These are phyloP conservation scores for Sicyos edulis DNA, from an alignment of 306 rosid genomes.

Conservation along the genomic window DNA sequence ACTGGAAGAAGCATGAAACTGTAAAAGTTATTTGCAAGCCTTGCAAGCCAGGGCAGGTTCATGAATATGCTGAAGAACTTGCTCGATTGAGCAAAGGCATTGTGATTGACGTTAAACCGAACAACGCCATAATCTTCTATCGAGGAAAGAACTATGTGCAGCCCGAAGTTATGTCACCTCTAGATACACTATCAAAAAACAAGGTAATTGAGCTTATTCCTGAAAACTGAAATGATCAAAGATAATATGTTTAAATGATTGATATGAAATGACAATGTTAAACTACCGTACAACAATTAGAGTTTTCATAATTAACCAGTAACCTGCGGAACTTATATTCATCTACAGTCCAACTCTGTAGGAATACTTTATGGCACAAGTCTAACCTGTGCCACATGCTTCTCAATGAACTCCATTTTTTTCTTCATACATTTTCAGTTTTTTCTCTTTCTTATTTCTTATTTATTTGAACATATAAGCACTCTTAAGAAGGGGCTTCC, in stretches of 20 bases:
- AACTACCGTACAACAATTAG: background rate
- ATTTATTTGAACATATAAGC: background rate
- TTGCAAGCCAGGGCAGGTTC: constrained; percentile 79
- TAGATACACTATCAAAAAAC: constrained; percentile 66
- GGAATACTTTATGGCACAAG: background rate
- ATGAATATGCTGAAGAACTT: constrained; percentile 73
- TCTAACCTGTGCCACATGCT: background rate
- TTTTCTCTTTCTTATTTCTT: background rate
- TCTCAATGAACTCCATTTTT: background rate
- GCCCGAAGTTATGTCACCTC: constrained; percentile 78
- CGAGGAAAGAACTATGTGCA: constrained; percentile 83
- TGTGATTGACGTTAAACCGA: constrained; percentile 67
- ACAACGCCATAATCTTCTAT: constrained; percentile 55
- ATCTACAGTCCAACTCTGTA: background rate
- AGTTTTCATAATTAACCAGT: background rate
- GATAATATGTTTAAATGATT: background rate
- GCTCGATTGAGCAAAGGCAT: constrained; percentile 88
- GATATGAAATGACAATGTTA: background rate
- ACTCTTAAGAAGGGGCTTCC: background rate
- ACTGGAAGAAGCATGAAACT: constrained; percentile 91
- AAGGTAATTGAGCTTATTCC: constrained; percentile 47
- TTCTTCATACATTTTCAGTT: background rate
- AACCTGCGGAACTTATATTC: background rate
- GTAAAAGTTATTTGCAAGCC: constrained; percentile 86
- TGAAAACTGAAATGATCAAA: constrained; percentile 13